Conservation (phyloP, 2,329 filamentous ascomycete species). For the Paecilomyces dactylethromorphus region DNA sequence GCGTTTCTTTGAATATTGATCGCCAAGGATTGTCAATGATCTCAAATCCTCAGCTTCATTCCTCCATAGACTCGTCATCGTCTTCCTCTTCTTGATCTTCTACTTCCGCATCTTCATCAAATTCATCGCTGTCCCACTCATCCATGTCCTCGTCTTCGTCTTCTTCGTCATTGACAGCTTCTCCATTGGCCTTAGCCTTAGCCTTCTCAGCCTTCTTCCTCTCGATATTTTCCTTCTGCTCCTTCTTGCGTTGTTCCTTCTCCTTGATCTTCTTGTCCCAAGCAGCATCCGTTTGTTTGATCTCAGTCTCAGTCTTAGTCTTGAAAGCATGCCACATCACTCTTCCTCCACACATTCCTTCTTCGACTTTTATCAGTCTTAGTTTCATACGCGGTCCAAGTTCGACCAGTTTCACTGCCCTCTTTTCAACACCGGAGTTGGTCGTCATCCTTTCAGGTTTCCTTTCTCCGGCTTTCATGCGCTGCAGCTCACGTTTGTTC, state of each 20-base stretch:
- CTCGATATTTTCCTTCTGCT: conserved; percentile 87
- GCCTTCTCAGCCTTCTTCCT: conserved; percentile 65
- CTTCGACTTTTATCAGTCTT: conserved; percentile 90
- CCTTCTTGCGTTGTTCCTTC: conserved; percentile 72
- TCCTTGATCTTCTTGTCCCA: conserved; percentile 74
- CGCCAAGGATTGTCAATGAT: neutral
- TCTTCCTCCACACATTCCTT: conserved; percentile 81
- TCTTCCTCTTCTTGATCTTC: conserved; percentile 33
- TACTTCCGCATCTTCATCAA: conserved; percentile 41
- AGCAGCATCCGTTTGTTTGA: conserved; percentile 69
- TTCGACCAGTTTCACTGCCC: conserved; percentile 86
- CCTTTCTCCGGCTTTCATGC: conserved; percentile 38
- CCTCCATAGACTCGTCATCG: conserved; percentile 36
- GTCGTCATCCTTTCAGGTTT: conserved; percentile 37
- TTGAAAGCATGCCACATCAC: conserved; percentile 98
- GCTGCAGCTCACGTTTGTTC: conserved; percentile 45
- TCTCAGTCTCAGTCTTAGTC: conserved; percentile 71
- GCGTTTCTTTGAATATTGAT: conserved; percentile 11
- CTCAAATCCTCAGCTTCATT: conserved; percentile 17
- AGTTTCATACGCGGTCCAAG: conserved; percentile 84
- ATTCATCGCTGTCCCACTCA: conserved; percentile 48
- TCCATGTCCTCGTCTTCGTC: conserved; percentile 49
- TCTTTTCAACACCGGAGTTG: conserved; percentile 62
- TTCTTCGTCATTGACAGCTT: conserved; percentile 39
- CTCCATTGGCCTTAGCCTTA: conserved; percentile 37